Base-by-base conservation (phyloP, 495 filamentous ascomycete genomes). In the Aspergillus avenaceus region DNA sequence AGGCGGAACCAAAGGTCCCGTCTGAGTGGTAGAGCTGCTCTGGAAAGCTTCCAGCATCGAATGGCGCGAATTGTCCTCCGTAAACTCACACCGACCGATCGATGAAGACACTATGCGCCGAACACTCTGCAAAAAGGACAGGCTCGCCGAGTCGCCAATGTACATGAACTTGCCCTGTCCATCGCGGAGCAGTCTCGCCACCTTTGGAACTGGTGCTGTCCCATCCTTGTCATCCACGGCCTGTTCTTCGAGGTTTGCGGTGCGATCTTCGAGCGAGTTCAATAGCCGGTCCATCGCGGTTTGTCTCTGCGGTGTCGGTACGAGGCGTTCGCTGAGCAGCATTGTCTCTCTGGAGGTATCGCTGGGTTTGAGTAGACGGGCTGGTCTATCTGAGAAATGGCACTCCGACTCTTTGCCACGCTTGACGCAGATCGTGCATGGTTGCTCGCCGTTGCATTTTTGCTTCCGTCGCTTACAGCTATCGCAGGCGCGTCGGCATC, bases 401-500 rank as follows among this genome's bases (percentile, higher is more conserved):
- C 70, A 73, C 56, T 73, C 70, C 3, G 65, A 59, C 34, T 71
- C 72, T 53, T 85, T 71, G 52, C 69, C 72, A 51, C 82, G 73
- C 60, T 80, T 80, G 19, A 73, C 54, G 70, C 83, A 89, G 22
- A 84, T 87, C 42, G 80, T 81, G 59, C 86, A 90, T 22, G 84
- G 85, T 47, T 79, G 79, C 48, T 81, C 64, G 43, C 85, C 85
- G 66, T 90, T 86, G 67, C 86, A 88, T 78, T 88, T 88, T 69
- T 88, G 85, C 67, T 89, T 89, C 56, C 86, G 78, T 46, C 84
- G 74, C 71, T 89, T 90, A 72, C 86, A 90, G 58, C 80, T 84
- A 55, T 88, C 84, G 65, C 86, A 90, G 29, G 86, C 86, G 52
- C 68, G 58, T 43, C 67, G 58, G 50, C 67, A 71, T 22, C 71